Evolutionary conservation across 192 early-diverging fungal genomes (phyloP), one percentile per base, ranked within the genome.

Genomic region (Backusella tarrabulga): DNA sequence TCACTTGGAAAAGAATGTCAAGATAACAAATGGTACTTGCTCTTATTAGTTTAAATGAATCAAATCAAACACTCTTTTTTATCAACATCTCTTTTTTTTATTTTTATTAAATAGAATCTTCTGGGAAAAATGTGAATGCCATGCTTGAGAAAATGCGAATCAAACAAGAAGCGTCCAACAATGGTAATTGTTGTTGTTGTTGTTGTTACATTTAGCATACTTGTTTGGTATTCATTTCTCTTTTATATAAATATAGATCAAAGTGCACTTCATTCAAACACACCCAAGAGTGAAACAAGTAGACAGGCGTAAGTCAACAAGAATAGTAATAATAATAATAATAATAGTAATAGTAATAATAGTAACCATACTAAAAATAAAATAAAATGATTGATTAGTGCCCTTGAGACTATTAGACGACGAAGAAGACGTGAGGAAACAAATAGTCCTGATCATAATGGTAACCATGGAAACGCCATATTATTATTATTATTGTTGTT

Each of bases 1-100:
- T 68, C 72, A 79, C 60, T 23, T 79, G n/a, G 73, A 79, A n/a
- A 79, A 66, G 32, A 75, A 70, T 71, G 52, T 74, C 5, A 79
- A 79, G 60, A 69, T 79, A 36, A 42, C 38, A 15, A 50, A 79
- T 74, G 73, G 54, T 68, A 67, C 14, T 21, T 34, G 32, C 2
- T n/a, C 8, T 23, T 23, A 12, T 46, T 44, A 15, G 8, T 35
- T 71, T 40, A 14, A 21, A 46, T 46, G 21, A 73, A 12, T 42
- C 21, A 7, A 41, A 23, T 32, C n/a, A 32, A 6, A 38, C 12
- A 54, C 8, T 17, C 14, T 40, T 40, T 40, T 40, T 11, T 12
- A 32, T 3, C 2, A 40, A 40, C 38, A 44, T 73, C n/a, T 66
- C 26, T 12, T 21, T 26, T n/a, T 29, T 34, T 34, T 34, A 32